Base-by-base conservation (phyloP, 306 rosid species). In the Glycine latifolia region DNA sequence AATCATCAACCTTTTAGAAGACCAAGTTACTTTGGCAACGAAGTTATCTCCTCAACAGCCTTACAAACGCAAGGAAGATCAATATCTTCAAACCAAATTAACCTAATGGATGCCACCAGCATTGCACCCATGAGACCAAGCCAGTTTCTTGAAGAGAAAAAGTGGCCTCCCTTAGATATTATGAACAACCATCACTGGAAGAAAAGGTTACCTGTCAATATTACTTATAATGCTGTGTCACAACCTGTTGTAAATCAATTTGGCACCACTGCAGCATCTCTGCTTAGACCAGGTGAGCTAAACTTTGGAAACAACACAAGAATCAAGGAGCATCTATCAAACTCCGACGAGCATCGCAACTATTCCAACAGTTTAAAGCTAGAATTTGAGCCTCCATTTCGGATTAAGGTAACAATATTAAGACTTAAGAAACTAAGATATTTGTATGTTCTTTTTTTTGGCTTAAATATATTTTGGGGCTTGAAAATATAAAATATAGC, bases 61-160 rank as follows among this genome's bases (percentile, higher is more conserved):
- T 71, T 81, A 67, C 77, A 81, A 69, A 62, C 59, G 11, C 90
- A 77, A 67, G 84, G 82, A 74, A 81, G 79, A 68, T 13, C 83
- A 55, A 26, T 43, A 47, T 56, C 84, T 67, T 61, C 85, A 54
- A 85, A 50, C 62, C 86, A 77, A 77, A 55, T 26, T 63, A 81
- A 67, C 41, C 17, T 37, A 14, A 61, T 69, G 60, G 83, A 86
- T 58, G n/a, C 62, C 16, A 47, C 44, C 9, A 56, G 83, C 69
- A 86, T 85, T 59, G 85, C 77, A 10, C 92, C 92, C 10, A 87
- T 89, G 76, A 85, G 86, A 87, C 90, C 90, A 56, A 87, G 89
- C 83, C 84, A 82, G 35, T 87, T 91, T 79, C 87, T 77, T 39
- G 91, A 88, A 78, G 86, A 82, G 74, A 88, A 85, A 85, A 88